Conservation (phyloP, 2,329 filamentous ascomycete genomes). For the Fusarium redolens region DNA sequence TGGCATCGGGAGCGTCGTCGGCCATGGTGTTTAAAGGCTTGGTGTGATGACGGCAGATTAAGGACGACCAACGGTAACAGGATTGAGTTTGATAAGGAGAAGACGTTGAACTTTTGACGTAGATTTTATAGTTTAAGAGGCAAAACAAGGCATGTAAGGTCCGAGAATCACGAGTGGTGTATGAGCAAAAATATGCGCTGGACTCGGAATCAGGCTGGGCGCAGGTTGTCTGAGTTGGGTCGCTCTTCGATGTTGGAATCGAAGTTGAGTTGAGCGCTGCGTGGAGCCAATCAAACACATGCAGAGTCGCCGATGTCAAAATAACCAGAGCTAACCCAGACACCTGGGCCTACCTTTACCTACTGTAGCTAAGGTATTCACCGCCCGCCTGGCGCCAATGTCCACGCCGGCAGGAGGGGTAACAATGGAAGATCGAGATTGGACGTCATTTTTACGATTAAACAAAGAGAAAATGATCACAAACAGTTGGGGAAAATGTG, state of each 20-base stretch:
- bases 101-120: neutral
- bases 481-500: neutral
- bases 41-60: constrained; percentile 31
- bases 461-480: neutral
- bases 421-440: constrained; percentile 10
- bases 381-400: constrained; percentile 36
- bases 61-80: constrained; percentile 1
- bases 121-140: neutral
- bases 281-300: constrained; percentile 43
- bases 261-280: constrained; percentile 37
- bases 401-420: constrained; percentile 39
- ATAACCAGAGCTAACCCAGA: constrained; percentile 33
- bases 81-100: neutral
- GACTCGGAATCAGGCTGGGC: constrained; percentile 28
- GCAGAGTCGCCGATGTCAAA: constrained; percentile 37
- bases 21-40: constrained; percentile 53
- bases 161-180: neutral
- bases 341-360: constrained; percentile 10
- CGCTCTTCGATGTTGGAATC: constrained; percentile 31
- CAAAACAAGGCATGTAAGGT: neutral
- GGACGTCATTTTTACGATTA: constrained; percentile 14
- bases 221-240: constrained; percentile 38
- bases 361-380: constrained; percentile 28
- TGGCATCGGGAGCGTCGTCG: constrained; percentile 56
- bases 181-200: constrained; percentile 14